Base-by-base conservation (phyloP, 2,329 filamentous ascomycete genomes). In the Beauveria medogensis region DNA sequence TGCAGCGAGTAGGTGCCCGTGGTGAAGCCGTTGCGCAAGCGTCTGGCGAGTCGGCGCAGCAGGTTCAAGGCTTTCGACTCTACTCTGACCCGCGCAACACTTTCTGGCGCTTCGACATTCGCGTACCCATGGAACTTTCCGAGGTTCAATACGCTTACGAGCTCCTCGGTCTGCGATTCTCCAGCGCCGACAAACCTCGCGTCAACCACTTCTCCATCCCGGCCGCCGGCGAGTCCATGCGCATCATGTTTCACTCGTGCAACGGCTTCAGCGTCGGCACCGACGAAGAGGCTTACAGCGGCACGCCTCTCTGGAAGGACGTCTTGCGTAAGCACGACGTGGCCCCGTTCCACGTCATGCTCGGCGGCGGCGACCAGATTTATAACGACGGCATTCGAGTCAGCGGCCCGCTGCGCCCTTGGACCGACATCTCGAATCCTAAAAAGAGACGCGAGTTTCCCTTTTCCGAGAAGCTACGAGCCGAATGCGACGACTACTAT, bases 201-300 rank as follows among this genome's bases (percentile, higher is more conserved):
- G 74, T 72, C 77, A 96, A 81, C 76, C 84, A 66, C 55, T 99
- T 99, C 74, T 96, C 89, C 80, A 85, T 97, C 5, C 93, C 94
- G 14, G 91, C 90, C 14, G 80, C 81, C 62, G 84, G 85, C 50
- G 88, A 97, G 74, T 90, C 90, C 5, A 97, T 99, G 93, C 91
- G 96, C 71, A 90, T 97, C 70, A 96, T 97, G 91, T 99, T 97
- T 75, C 90, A 97, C 77, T 96, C 91, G 61, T 97, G 94, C 77
- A 99, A 99, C 73, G 95, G 94, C 18, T 99, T 99, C 77, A 93
- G 90, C 66, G 82, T 94, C 44, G 90, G 89, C 59, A 93, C 91
- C 3, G 89, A 96, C 71, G 86, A 94, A 63, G 86, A 90, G 55
- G 87, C 88, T 47, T 96, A 92, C 78, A 93, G 89, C 69, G 94